Percentiles rank a stretch among this genome's conserved stretches.
Conservation (phyloP, 2,329 filamentous ascomycete genomes). For the Fusarium aywerte region DNA sequence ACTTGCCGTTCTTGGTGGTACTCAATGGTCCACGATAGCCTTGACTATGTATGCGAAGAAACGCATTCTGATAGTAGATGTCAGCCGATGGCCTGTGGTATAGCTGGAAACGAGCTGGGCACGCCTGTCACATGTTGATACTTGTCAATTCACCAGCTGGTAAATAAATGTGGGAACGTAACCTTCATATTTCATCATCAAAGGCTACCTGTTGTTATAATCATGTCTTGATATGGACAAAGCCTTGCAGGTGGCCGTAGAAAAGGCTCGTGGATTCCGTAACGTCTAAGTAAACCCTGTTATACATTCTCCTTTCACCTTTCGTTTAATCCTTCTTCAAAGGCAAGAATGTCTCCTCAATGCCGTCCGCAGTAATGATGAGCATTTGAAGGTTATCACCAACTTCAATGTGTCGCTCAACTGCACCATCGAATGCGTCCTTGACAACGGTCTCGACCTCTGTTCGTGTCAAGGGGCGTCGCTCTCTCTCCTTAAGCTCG, state of each 20-base stretch:
- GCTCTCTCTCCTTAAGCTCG: conserved; percentile 76
- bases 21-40: neutral
- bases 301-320: conserved; percentile 47
- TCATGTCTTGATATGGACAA: conserved; percentile 2
- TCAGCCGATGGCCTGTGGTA: neutral
- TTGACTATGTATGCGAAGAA: neutral
- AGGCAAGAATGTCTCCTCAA: conserved; percentile 84
- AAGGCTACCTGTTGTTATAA: neutral
- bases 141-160: neutral
- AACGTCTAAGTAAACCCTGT: conserved; percentile 44
- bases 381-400: conserved; percentile 96
- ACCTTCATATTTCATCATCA: neutral
- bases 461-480: conserved; percentile 74
- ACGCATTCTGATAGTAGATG: neutral
- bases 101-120: neutral
- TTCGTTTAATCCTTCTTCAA: conserved; percentile 85
- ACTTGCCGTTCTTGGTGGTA: neutral
- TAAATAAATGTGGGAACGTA: neutral
- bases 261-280: conserved; percentile 40
- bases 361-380: conserved; percentile 87
- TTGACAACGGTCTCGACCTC: conserved; percentile 89
- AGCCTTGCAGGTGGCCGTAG: neutral
- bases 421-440: conserved; percentile 97
- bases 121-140: neutral
- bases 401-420: conserved; percentile 98